Base-by-base conservation (phyloP, 2,329 filamentous ascomycete genomes). In the Botrytis medusae region DNA sequence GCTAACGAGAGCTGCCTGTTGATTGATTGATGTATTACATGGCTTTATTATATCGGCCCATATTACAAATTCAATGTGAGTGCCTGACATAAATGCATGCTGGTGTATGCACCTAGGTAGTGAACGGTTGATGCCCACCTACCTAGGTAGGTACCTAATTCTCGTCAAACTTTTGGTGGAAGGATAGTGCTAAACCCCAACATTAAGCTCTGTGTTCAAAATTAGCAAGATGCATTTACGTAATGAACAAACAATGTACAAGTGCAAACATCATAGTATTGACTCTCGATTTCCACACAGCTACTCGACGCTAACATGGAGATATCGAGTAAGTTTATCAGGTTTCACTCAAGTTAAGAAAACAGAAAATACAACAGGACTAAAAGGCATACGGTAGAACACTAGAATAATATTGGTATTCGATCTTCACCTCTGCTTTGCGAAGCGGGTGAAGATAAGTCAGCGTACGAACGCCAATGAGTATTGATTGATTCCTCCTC, bases 401-500 rank as follows among this genome's bases (percentile, higher is more conserved):
- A 54, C 46, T 40, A 34, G 54, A 57, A 42, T 32, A 42, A 57
- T 57, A 54, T 68, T 68, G 65, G 65, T 57, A 68, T 68, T 68
- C 34, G 65, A 42, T 42, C 57, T 57, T 54, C 65, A 57, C 25
- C 65, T 57, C 48, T 68, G 51, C 46, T 10, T 57, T 42, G 20
- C 10, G 34, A 68, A 68, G 65, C 25, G 22, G 65, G 34, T 20
- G n/a, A 42, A 32, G 6, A 57, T 68, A 68, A 57, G 40, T 42
- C 65, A 42, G 65, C 65, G 48, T 68, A 57, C 57, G 25, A 68
- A 68, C 65, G 65, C 65, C 65, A 42, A n/a, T 68, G 54, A 48
- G 65, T 68, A 68, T 57, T 40, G 48, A 57, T 68, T 57, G 64
- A 57, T 54, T 68, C 48, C 34, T 68, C 34, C 65, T n/a, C 48